Base-by-base conservation (phyloP, 2,329 filamentous ascomycete genomes). In the Rhinocladiella similis region DNA sequence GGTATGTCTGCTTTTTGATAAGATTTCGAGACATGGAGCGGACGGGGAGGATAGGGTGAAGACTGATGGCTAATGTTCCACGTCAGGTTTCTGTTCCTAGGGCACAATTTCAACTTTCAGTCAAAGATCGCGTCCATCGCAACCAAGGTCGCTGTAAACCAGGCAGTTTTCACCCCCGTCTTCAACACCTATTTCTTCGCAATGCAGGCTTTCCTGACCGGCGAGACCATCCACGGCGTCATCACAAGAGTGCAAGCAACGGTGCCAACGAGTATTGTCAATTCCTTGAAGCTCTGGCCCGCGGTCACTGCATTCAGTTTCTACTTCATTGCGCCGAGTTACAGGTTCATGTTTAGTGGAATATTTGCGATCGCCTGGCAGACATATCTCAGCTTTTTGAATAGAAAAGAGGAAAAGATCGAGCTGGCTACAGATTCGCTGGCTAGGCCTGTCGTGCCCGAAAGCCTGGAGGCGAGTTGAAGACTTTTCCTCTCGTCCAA, bases 311-410 rank as follows among this genome's bases (percentile, higher is more conserved):
- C 91, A 0, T 87, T 97, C 69, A 92, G 82, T 71, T 95, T 97
- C 68, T 85, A 88, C n/a, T 94, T 90, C 67, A 77, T 97, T 3
- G 84, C 86, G 22, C 78, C 91, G 47, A 85, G 93, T 68, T 93
- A 90, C 72, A 80, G 92, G 49, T 89, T 85, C 65, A 81, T 96
- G 14, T 94, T 96, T 65, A 84, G 88, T 0, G 90, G 89, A 1
- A 75, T 88, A 5, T 82, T 96, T 62, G 90, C 90, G 1, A 87
- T 96, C 50, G 89, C 89, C 0, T 97, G 92, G 92, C 92, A 96
- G 80, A 91, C 90, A 1, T 97, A 96, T 77, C 69, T 97, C 65
- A 90, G 86, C 64, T 89, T 61, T 43, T 57, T 66, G 56, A 66
- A 66, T 47, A 59, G 64, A 18, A 61, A 52, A 38, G 63, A 64